A percentile compares a stretch with the other conserved stretches of the same genome.
Evolutionary conservation across 129 eudicot species (phyloP).

Genomic region (Flaveria trinervia): DNA sequence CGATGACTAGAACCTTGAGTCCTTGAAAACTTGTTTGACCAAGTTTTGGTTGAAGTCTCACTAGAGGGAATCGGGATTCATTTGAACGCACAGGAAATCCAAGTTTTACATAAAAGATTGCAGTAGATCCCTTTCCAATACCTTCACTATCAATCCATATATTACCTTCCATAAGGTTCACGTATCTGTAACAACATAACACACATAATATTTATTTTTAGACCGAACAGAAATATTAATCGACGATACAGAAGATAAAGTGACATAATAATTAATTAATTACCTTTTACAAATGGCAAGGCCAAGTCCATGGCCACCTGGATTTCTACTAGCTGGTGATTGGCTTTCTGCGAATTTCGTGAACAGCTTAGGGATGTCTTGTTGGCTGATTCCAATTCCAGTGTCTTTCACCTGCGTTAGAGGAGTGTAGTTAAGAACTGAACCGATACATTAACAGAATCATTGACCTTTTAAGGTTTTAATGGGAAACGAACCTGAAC

Average conservation of each 20-base stretch:
- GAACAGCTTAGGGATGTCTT: conserved; percentile 80
- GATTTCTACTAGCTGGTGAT: conserved; percentile 47
- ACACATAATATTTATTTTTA: background rate
- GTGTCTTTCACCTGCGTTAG: conserved; percentile 76
- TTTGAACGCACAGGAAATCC: conserved; percentile 58
- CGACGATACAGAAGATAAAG: background rate
- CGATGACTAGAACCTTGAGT: conserved; percentile 78
- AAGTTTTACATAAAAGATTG: conserved; percentile 70
- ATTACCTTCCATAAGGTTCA: conserved; percentile 90
- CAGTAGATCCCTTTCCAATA: conserved; percentile 86
- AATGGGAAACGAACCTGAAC: conserved; percentile 67
- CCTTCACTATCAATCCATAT: conserved; percentile 95
- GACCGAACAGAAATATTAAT: background rate
- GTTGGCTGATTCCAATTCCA: conserved; percentile 82
- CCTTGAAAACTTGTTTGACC: conserved; percentile 60
- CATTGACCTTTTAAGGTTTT: background rate
- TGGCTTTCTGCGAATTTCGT: conserved; percentile 81
- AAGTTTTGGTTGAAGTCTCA: conserved; percentile 44
- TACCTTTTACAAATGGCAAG: conserved; percentile 96
- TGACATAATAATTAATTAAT: conserved; percentile 18
- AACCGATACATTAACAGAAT: background rate
- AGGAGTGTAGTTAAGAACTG: conserved; percentile 21
- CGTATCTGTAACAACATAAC: conserved; percentile 50
- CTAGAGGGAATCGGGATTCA: conserved; percentile 50
- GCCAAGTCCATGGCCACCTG: conserved; percentile 84